These are phyloP conservation scores for Ophiostoma ulmi DNA, from an alignment of 2,329 filamentous ascomycete genomes.

Conservation along the genomic window DNA sequence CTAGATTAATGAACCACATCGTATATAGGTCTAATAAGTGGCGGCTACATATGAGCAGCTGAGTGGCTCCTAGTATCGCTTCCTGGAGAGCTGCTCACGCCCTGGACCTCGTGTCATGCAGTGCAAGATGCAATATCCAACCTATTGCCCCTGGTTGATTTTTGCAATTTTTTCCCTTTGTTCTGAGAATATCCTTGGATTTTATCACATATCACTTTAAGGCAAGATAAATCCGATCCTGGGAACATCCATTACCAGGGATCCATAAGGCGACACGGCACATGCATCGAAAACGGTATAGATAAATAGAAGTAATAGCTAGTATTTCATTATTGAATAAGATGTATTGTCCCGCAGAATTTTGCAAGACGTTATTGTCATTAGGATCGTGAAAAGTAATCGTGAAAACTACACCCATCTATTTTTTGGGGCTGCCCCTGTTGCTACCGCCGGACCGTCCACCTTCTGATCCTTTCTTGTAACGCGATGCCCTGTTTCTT, in stretches of 20 bases:
- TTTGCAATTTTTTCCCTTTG: not conserved
- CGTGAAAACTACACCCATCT: not conserved
- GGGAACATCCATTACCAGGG: not conserved
- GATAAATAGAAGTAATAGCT: too few relatives aligned
- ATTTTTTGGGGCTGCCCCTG: not conserved
- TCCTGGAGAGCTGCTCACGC: not conserved
- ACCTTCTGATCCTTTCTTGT: not conserved
- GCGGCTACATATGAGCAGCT: not conserved
- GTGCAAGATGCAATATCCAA: not conserved
- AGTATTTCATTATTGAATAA: not conserved
- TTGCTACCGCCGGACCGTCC: not conserved
- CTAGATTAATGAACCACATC: too few relatives aligned
- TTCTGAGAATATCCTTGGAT: too few relatives aligned
- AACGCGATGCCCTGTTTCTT: not conserved
- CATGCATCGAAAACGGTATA: too few relatives aligned
- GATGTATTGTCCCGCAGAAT: too few relatives aligned
- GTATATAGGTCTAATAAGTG: too few relatives aligned
- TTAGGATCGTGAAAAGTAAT: too few relatives aligned
- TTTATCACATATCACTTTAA: not conserved
- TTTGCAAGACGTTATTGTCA: not conserved
- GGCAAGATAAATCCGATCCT: not conserved
- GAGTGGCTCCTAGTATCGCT: not conserved
- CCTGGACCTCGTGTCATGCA: slow-evolving; percentile 6
- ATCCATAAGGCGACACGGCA: too few relatives aligned
- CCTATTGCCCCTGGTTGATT: not conserved